Evolutionary conservation across 371 early-diverging fungal genomes (phyloP), one percentile per base, ranked within the genome.

Genomic region (Rhizopus stolonifer): DNA sequence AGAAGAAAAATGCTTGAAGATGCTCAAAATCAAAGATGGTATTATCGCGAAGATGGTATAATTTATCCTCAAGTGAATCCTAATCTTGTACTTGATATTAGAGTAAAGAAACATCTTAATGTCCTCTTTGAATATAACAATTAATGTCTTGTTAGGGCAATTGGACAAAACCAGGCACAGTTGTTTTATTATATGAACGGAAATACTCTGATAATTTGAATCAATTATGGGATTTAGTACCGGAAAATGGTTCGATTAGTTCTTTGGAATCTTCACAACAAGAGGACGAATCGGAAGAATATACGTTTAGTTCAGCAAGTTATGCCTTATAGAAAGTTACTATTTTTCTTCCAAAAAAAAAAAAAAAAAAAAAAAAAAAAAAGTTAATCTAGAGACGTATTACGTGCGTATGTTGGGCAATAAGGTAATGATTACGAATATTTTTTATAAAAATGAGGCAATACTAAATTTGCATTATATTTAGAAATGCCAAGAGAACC

Each of bases 21-120:
- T 26, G 71, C 73, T 4, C 67, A 78, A 2, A 74, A 78, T 40
- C 79, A 78, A 43, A 46, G 69, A 38, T 78, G 79, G 79, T 70
- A 63, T 39, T 78, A 74, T 40, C 70, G 75, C 2, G 74, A 78
- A 44, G 77, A 77, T 54, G 75, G 75, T 8, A 68, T 72, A 49
- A 68, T 78, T 24, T 74, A 78, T 47, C 79, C 73, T 19, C 72
- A 68, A 49, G 60, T 61, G 15, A 65, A 71, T 18, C 75, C 75
- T 0, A 74, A 74, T 38, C 57, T 78, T 17, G 72, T 72, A 0
- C 47, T 74, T 21, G 75, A 74, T 56, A 78, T 74, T 24, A 59
- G 73, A 42, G 77, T 71, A 69, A n/a, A n/a, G n/a, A n/a, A n/a
- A n/a, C n/a, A n/a, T n/a, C n/a, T n/a, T 29, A 29, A 33, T 11